Base-by-base conservation (phyloP, 169 alveolate species). In the Eimeria zaria region DNA sequence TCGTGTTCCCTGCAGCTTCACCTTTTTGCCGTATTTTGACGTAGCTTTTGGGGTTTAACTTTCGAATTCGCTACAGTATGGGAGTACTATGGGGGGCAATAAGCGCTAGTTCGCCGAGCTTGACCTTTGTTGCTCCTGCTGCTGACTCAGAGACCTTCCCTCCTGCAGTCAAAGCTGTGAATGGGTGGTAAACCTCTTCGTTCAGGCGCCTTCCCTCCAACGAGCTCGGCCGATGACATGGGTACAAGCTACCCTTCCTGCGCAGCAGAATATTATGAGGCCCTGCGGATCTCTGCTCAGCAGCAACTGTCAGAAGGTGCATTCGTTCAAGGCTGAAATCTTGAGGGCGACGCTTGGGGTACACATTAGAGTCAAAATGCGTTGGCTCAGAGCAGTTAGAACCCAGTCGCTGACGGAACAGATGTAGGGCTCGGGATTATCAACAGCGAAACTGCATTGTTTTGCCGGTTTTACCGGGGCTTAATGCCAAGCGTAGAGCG, bases 111-210 rank as follows among this genome's bases (percentile, higher is more conserved):
- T 78, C 16, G 53, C 62, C 14, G 91, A 83, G 83, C 84, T 71
- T 64, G 78, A 44, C 83, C 41, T 62, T 62, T 60, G 94, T 39
- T 87, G 94, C 80, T 87, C 94, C 84, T 60, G 94, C 67, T 87
- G 94, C 94, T 87, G 94, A 64, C 94, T 60, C 94, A 87, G 94
- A 87, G 67, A 87, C 67, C 58, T 27, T 87, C 83, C 94, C 58
- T 64, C 83, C 94, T 44, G 64, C 94, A 87, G 83, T 87, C 74
- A 39, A 71, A 83, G 83, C 94, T 87, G 94, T 87, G 94, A 60
- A 87, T 87, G 94, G 94, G 83, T 87, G 94, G 83, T 87, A 87
- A 87, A 87, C 80, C 94, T 83, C 94, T 87, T 87, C 94, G 83
- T 46, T 87, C 94, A 87, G 94, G 94, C 94, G 94, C 55, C 64